These are phyloP conservation scores for Phytophthora pseudosyringae DNA, from an alignment of 352 stramenopile genomes.

Conservation along the genomic window DNA sequence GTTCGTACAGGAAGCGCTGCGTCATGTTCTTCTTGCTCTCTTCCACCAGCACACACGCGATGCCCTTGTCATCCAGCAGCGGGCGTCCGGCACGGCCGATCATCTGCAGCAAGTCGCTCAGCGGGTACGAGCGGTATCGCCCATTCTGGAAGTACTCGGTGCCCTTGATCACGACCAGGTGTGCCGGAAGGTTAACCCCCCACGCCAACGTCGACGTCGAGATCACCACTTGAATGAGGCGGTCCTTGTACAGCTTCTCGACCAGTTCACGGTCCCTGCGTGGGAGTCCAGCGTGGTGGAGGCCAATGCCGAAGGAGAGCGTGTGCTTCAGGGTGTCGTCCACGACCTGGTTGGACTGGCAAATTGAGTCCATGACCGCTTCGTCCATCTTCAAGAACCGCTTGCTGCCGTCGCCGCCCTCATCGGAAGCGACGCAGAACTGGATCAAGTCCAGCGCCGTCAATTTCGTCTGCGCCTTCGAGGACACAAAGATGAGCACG, in stretches of 20 bases:
- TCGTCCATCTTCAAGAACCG: slow-evolving; percentile 95
- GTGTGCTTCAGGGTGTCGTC: slow-evolving; percentile 96
- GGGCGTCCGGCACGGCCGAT: slow-evolving; percentile 97
- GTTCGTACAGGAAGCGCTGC: slow-evolving; percentile 98
- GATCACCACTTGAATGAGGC: slow-evolving; percentile 97
- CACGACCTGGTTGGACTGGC: slow-evolving; percentile 79
- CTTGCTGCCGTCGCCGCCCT: slow-evolving; percentile 90
- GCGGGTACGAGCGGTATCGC: slow-evolving; percentile 97
- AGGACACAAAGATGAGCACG: slow-evolving; percentile 98
- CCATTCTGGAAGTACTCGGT: slow-evolving; percentile 97
- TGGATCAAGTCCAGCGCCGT: slow-evolving; percentile 98
- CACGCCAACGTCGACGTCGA: slow-evolving; percentile 94
- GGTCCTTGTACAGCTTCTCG: slow-evolving; percentile 95
- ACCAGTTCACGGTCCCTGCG: slow-evolving; percentile 95
- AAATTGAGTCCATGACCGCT: slow-evolving; percentile 88
- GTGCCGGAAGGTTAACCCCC: slow-evolving; percentile 97
- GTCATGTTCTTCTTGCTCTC: slow-evolving; percentile 99
- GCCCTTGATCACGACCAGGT: slow-evolving; percentile 99
- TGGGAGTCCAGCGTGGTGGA: slow-evolving; percentile 96
- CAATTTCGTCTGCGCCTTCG: slow-evolving; percentile 96
- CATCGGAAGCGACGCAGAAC: slow-evolving; percentile 78
- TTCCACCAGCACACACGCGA: slow-evolving; percentile 97
- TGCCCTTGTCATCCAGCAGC: slow-evolving; percentile 94
- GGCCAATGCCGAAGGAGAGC: slow-evolving; percentile 97
- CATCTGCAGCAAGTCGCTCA: slow-evolving; percentile 99